phyloP scores from a whole-genome alignment of 768 basidiomycete species.

The Mycena sanguinolenta region DNA sequence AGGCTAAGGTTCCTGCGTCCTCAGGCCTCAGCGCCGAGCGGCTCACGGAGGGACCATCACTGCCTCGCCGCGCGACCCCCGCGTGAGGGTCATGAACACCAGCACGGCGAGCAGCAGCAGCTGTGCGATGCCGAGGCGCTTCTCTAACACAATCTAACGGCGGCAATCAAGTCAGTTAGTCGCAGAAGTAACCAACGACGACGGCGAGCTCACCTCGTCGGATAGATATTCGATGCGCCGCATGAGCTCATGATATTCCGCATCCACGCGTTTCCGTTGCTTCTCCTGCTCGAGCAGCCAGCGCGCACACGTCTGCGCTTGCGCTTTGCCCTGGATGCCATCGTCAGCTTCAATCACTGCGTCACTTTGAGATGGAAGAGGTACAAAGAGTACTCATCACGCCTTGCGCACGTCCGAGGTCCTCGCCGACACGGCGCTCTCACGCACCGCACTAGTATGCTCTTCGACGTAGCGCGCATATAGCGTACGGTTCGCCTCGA shows the following conservation, averaged over 20 bases:
- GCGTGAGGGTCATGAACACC: conserved; percentile 88
- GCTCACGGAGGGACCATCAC: conserved; percentile 30
- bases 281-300: conserved; percentile 77
- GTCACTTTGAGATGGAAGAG: background rate
- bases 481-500: conserved; percentile 91
- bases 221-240: conserved; percentile 80
- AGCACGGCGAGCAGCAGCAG: conserved; percentile 86
- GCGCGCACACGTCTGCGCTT: conserved; percentile 75
- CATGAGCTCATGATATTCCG: conserved; percentile 79
- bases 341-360: background rate
- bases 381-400: conserved; percentile 65
- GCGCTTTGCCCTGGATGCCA: conserved; percentile 72
- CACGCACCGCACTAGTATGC: conserved; percentile 82
- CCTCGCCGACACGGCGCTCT: conserved; percentile 78
- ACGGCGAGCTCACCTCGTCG: conserved; percentile 74
- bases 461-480: conserved; percentile 85
- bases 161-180: background rate
- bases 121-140: conserved; percentile 90
- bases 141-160: conserved; percentile 84
- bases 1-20: too few species aligned
- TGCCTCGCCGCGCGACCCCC: conserved; percentile 67
- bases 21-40: too few species aligned
- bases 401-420: conserved; percentile 83
- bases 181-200: conserved; percentile 8
- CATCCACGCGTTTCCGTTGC: conserved; percentile 74